Evolutionary conservation across 805 yeast species (phyloP).

Genomic region (Candida pseudoglaebosa): DNA sequence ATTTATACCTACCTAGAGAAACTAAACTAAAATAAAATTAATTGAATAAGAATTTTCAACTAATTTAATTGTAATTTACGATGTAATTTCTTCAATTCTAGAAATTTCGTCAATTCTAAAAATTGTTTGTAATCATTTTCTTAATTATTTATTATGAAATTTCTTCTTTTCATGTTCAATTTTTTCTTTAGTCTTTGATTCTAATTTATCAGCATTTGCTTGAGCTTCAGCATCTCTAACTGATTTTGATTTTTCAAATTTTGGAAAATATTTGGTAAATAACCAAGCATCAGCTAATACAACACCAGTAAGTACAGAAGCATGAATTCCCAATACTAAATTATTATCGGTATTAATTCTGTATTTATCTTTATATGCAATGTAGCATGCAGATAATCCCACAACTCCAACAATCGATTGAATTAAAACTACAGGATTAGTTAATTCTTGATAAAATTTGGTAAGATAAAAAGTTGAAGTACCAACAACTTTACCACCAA

Average conservation of each 20-base stretch:
- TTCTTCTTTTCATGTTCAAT: slow-evolving; percentile 4
- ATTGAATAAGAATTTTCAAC: too few species aligned
- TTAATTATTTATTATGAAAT: background rate
- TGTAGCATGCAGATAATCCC: slow-evolving; percentile 45
- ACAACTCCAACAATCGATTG: slow-evolving; percentile 49
- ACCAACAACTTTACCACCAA: slow-evolving; percentile 12
- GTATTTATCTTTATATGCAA: slow-evolving; percentile 49
- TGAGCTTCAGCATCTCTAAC: slow-evolving; percentile 6
- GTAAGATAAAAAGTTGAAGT: slow-evolving; percentile 12
- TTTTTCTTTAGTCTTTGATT: background rate
- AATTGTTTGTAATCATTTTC: too few species aligned
- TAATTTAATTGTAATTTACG: too few species aligned
- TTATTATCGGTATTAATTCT: slow-evolving; percentile 43
- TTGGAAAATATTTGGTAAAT: slow-evolving; percentile 51
- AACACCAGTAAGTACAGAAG: slow-evolving; percentile 51
- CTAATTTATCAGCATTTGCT: background rate
- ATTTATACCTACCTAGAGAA: too few species aligned
- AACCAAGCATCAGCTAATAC: slow-evolving; percentile 52
- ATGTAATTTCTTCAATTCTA: too few species aligned
- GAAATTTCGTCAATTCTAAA: too few species aligned
- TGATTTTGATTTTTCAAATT: slow-evolving; percentile 40
- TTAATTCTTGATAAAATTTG: slow-evolving; percentile 37
- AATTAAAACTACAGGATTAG: slow-evolving; percentile 59
- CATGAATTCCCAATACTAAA: slow-evolving; percentile 45
- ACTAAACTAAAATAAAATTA: too few species aligned